Conservation (phyloP, 164 flowering plant genomes). For the Dillenia turbinata region DNA sequence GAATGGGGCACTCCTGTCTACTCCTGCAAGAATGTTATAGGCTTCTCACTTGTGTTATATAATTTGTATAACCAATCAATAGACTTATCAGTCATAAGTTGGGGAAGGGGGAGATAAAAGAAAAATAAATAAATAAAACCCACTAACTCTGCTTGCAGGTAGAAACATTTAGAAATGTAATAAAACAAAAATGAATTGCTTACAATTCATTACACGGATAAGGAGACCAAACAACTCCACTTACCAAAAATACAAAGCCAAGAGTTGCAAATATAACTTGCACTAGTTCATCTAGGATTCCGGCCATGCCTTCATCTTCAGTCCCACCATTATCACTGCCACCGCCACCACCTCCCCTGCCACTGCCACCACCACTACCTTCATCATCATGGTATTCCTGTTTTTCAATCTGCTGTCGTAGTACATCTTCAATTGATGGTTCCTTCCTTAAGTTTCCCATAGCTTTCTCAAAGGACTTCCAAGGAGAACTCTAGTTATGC, state of each 20-base stretch:
- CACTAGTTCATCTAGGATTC: slow-evolving; percentile 46
- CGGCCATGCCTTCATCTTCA: slow-evolving; percentile 50
- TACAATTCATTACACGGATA: no score
- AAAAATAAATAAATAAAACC: no score
- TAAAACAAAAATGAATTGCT: no score
- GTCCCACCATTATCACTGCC: slow-evolving; percentile 38
- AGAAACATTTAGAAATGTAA: no score
- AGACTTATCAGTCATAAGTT: no score
- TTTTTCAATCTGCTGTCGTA: slow-evolving; percentile 61
- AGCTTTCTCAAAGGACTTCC: slow-evolving; percentile 61
- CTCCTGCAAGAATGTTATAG: no score
- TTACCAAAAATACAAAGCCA: slow-evolving; percentile 67
- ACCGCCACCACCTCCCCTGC: slow-evolving; percentile 34
- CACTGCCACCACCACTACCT: slow-evolving; percentile 31
- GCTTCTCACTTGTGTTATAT: no score
- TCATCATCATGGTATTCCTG: slow-evolving; percentile 49
- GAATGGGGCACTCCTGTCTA: no score
- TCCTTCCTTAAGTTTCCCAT: slow-evolving; percentile 47
- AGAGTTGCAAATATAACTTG: slow-evolving; percentile 71
- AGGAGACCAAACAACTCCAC: background rate
- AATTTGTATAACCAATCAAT: no score
- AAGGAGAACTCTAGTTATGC: slow-evolving; percentile 46
- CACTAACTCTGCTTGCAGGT: no score
- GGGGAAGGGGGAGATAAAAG: no score
- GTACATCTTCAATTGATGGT: slow-evolving; percentile 49